Conservation (phyloP, 1,284 basidiomycete genomes). For the Sanguinoderma infundibulare region DNA sequence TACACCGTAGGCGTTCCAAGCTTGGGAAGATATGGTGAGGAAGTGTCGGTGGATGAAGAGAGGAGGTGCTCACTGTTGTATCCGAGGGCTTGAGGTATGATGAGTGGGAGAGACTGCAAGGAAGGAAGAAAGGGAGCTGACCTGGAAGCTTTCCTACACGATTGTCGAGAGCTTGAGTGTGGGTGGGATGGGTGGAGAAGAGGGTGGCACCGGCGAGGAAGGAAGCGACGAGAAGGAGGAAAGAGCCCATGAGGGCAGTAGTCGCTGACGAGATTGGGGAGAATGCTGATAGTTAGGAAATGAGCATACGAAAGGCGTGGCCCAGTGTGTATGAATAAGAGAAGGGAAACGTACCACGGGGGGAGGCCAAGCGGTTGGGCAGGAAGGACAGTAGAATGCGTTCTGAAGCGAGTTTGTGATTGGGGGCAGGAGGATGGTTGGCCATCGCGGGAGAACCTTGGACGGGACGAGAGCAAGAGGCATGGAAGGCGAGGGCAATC, state of each 20-base stretch:
- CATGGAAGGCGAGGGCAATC: background rate
- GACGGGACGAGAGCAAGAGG: background rate
- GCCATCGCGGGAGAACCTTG: background rate
- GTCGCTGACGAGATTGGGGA: background rate
- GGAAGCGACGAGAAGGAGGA: conserved; percentile 14
- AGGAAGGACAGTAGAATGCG: background rate
- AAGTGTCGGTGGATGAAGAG: background rate
- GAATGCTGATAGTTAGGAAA: too few relatives aligned
- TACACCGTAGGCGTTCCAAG: conserved; percentile 41
- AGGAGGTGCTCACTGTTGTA: conserved; percentile 37
- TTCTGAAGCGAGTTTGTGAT: background rate
- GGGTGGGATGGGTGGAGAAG: conserved; percentile 6
- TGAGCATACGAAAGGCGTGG: too few relatives aligned
- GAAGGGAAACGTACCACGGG: background rate
- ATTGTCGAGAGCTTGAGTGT: conserved; percentile 9
- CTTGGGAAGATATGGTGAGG: conserved; percentile 19
- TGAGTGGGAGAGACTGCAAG: background rate
- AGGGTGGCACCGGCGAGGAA: conserved; percentile 14
- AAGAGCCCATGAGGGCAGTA: conserved; percentile 13
- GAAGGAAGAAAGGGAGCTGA: background rate
- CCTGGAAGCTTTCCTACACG: conserved; percentile 20
- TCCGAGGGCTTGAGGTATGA: conserved; percentile 30
- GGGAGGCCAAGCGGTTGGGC: background rate
- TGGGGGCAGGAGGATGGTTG: background rate
- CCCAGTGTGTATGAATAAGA: background rate